These are phyloP conservation scores for Colletotrichum camelliae DNA, from an alignment of 2,329 filamentous ascomycete species.

Conservation along the genomic window DNA sequence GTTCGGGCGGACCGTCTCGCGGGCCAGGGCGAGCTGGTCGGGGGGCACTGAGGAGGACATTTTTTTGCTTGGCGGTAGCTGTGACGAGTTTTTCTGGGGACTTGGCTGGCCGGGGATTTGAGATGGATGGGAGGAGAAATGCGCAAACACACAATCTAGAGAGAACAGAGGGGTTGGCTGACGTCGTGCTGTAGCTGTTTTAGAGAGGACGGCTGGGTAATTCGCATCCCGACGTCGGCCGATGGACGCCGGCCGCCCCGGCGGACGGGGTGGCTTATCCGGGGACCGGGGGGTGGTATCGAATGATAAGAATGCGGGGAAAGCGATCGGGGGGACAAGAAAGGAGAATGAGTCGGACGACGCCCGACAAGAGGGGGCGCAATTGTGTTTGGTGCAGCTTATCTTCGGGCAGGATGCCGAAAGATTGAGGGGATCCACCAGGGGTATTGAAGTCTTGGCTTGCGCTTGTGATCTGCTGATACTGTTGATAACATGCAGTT, in stretches of 20 bases:
- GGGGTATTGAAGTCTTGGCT: not conserved
- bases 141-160: too few relatives aligned
- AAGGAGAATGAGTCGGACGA: not conserved
- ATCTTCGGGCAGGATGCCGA: conserved; percentile 12
- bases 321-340: not conserved
- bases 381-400: not conserved
- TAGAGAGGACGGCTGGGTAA: not conserved
- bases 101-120: not conserved
- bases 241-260: not conserved
- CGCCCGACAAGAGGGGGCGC: not conserved
- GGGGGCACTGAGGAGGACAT: not conserved
- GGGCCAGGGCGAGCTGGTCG: not conserved
- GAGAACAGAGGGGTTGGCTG: not conserved
- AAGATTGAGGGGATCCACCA: not conserved
- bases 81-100: too few relatives aligned
- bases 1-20: not conserved
- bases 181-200: not conserved
- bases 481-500: not conserved
- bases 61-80: too few relatives aligned
- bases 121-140: too few relatives aligned
- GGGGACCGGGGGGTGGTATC: not conserved
- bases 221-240: not conserved
- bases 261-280: not conserved
- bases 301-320: not conserved
- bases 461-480: not conserved